Base-by-base conservation (phyloP, 179 eudicot species). In the Heliamphora pulchella region DNA sequence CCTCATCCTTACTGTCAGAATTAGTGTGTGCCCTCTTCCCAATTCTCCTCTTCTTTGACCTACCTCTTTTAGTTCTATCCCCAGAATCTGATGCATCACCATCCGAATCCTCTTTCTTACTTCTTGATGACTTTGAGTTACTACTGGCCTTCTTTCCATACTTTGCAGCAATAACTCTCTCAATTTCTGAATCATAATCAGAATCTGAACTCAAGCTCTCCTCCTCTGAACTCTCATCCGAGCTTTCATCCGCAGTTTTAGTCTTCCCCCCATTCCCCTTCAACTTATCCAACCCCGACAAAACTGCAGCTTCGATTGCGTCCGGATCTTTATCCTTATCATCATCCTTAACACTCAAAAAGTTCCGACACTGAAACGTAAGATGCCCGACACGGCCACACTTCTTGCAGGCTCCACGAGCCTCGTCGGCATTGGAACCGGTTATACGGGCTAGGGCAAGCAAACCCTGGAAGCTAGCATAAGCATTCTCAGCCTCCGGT, bases 301-400 rank as follows among this genome's bases (percentile, higher is more conserved):
- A 80, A 44, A 89, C 91, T 50, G 91, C 90, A 55, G 91, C 96
- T 81, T 91, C 86, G 70, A 90, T 79, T 6, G 83, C 88, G 3
- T 89, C 93, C 3, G 81, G 77, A 68, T 90, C 92, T 70, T 90
- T 90, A 71, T 85, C 91, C 53, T 87, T 86, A 22, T 73, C 82
- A 59, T 92, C 97, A 53, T 85, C 93, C 85, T 93, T 95, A 11
- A 88, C 86, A 78, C 98, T 95, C 88, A 93, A 48, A 68, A 93
- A 93, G 77, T 95, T 95, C 82, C 93, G 87, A 78, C 98, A 95
- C 89, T 95, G 97, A 75, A 88, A 95, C 8, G 97, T 93, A 51
- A 95, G 88, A 76, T 95, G 98, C 68, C 98, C 98, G 8, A 95
- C 97, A 75, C 97, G 93, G 11, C 97, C 97, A 79, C 98, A 95